These are phyloP conservation scores for Coemansia sp. DNA, from an alignment of 192 early-diverging fungal genomes.

Conservation along the genomic window DNA sequence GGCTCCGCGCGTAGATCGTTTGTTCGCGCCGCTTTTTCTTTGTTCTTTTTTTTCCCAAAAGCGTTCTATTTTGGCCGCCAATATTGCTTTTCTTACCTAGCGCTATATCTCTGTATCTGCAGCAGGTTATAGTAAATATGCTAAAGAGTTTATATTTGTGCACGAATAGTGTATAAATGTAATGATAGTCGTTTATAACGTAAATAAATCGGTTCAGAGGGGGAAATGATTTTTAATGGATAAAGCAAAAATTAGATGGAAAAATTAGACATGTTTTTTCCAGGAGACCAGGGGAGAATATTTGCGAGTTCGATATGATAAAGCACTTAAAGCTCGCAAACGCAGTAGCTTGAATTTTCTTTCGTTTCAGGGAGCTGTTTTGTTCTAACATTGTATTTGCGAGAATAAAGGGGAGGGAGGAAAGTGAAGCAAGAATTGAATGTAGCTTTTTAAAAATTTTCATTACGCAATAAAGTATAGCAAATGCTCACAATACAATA, in stretches of 20 bases:
- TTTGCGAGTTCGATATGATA: too few relatives aligned
- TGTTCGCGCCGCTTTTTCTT: neutral
- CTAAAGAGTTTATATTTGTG: neutral
- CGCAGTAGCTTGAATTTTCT: neutral
- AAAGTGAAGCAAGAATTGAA: neutral
- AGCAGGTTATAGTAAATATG: neutral
- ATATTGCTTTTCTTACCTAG: neutral
- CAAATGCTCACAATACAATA: neutral
- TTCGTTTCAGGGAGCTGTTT: neutral
- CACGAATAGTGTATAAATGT: too few relatives aligned
- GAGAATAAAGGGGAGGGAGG: conserved; percentile 2
- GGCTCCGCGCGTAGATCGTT: neutral
- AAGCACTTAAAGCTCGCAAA: neutral
- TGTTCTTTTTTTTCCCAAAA: neutral
- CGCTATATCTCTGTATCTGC: neutral
- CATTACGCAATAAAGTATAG: neutral
- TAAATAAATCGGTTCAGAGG: too few relatives aligned
- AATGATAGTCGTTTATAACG: too few relatives aligned
- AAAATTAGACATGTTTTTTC: too few relatives aligned
- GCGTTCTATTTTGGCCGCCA: neutral
- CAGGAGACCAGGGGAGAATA: too few relatives aligned
- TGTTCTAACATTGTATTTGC: neutral
- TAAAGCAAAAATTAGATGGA: too few relatives aligned
- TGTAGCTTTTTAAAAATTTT: neutral
- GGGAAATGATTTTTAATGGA: too few relatives aligned